A percentile compares a stretch with the other conserved stretches of the same genome.
These are phyloP conservation scores for Gnomoniopsis sp. DNA, from an alignment of 2,329 filamentous ascomycete species.

Conservation along the genomic window DNA sequence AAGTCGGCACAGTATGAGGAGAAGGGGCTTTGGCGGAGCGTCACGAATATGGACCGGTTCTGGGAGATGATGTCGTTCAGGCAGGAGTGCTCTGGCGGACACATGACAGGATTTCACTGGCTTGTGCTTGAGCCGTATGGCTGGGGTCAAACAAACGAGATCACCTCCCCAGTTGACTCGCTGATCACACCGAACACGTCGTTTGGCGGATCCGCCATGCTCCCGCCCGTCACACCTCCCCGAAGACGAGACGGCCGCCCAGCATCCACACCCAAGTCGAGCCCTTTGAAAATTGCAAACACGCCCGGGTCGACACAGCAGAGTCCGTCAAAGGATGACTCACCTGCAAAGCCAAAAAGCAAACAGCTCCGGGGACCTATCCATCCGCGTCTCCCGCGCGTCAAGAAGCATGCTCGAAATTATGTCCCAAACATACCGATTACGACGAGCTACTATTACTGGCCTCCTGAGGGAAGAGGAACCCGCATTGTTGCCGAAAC, in stretches of 20 bases:
- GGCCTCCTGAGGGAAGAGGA: constrained; percentile 61
- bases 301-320: constrained; percentile 32
- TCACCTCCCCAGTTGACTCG: constrained; percentile 12
- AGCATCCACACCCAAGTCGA: constrained; percentile 22
- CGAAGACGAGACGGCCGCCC: constrained; percentile 21
- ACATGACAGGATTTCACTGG: constrained; percentile 94
- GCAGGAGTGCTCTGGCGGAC: constrained; percentile 90
- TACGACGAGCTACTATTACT: constrained; percentile 61
- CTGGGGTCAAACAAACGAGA: constrained; percentile 11
- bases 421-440: constrained; percentile 47
- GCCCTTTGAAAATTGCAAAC: constrained; percentile 20
- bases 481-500: constrained; percentile 60
- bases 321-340: constrained; percentile 20
- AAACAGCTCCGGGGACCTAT: constrained; percentile 57
- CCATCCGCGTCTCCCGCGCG: constrained; percentile 57
- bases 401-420: constrained; percentile 57
- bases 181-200: constrained; percentile 29
- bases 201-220: constrained; percentile 21
- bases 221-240: constrained; percentile 30
- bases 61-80: constrained; percentile 99
- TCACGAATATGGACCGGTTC: constrained; percentile 83
- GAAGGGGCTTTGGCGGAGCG: constrained; percentile 74
- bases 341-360: constrained; percentile 39
- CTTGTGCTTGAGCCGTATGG: constrained; percentile 67
- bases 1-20: constrained; percentile 52